A percentile compares a stretch with the other conserved stretches of the same genome.
phyloP scores from a whole-genome alignment of 495 filamentous ascomycete genomes.

The Barbatosphaeria neglecta region DNA sequence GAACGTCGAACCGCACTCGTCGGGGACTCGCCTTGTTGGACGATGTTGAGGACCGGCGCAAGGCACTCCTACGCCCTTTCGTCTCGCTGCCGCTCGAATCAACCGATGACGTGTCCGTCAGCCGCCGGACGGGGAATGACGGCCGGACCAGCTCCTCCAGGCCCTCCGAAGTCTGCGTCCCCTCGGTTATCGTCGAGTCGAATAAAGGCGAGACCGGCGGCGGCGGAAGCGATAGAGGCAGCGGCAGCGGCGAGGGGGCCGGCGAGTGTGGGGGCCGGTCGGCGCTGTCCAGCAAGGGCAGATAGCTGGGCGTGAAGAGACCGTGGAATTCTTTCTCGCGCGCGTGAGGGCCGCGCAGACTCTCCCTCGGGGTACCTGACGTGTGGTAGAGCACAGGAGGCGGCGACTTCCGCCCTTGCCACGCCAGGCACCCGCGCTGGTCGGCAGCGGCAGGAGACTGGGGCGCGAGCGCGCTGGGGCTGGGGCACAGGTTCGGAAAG shows the following conservation, averaged over 20 bases:
- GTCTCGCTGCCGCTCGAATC: slow-evolving; percentile 30
- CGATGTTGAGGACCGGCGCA: slow-evolving; percentile 35
- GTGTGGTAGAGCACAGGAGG: slow-evolving; percentile 30
- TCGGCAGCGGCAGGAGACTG: slow-evolving; percentile 6
- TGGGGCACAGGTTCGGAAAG: slow-evolving; percentile 25
- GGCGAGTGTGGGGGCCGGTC: slow-evolving; percentile 18
- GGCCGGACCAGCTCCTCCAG: slow-evolving; percentile 1
- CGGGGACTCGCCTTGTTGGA: slow-evolving; percentile 34
- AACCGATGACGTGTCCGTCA: slow-evolving; percentile 27
- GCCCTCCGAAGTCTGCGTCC: slow-evolving; percentile 7
- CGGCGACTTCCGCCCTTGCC: slow-evolving; percentile 25
- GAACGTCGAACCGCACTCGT: slow-evolving; percentile 41
- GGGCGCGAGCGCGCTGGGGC: slow-evolving; percentile 5
- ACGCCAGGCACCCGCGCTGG: slow-evolving; percentile 9
- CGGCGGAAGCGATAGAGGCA: slow-evolving; percentile 4
- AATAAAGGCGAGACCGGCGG: slow-evolving; percentile 5
- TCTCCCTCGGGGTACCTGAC: slow-evolving; percentile 21
- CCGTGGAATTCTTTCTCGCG: slow-evolving; percentile 47
- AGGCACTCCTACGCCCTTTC: slow-evolving; percentile 31
- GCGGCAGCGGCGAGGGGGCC: slow-evolving; percentile 5
- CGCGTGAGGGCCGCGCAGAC: slow-evolving; percentile 31
- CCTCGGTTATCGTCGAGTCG: slow-evolving; percentile 17
- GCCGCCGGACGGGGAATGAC: slow-evolving; percentile 8
- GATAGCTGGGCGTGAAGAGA: slow-evolving; percentile 47
- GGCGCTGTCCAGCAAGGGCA: slow-evolving; percentile 43